Percentiles rank a stretch among this genome's conserved stretches.
phyloP scores from a whole-genome alignment of 768 basidiomycete genomes.

The Suillus tomentosus region DNA sequence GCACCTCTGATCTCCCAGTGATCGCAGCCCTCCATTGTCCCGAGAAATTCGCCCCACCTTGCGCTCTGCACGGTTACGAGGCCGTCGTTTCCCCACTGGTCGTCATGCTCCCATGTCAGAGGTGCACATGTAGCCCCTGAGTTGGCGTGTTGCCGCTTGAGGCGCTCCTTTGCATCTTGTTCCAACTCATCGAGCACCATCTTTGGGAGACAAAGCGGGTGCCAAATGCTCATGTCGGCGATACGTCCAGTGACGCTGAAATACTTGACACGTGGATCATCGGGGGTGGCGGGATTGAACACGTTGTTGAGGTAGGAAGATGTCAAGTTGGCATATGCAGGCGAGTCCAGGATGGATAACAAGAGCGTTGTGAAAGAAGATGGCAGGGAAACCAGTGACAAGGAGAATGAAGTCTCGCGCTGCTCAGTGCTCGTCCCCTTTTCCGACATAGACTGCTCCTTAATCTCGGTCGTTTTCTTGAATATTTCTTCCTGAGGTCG shows the following conservation, averaged over 20 bases:
- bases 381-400: constrained; percentile 67
- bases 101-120: constrained; percentile 46
- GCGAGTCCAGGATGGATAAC: constrained; percentile 89
- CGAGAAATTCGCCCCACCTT: constrained; percentile 95
- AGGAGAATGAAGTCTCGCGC: constrained; percentile 38
- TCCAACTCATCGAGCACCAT: constrained; percentile 89
- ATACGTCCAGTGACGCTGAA: constrained; percentile 88
- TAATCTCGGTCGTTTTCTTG: constrained; percentile 8
- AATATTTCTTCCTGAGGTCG: constrained; percentile 32
- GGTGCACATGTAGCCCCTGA: constrained; percentile 30
- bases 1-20: constrained; percentile 97
- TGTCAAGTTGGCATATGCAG: constrained; percentile 94
- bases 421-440: constrained; percentile 19
- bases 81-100: constrained; percentile 86
- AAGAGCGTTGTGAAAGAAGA: constrained; percentile 87
- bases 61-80: constrained; percentile 91
- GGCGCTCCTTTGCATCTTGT: constrained; percentile 50
- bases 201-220: constrained; percentile 97
- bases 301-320: constrained; percentile 74
- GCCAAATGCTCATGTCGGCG: constrained; percentile 70
- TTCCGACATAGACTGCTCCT: neutral
- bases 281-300: constrained; percentile 83
- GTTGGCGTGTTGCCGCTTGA: constrained; percentile 41
- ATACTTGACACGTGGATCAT: constrained; percentile 84
- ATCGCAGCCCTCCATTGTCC: constrained; percentile 85